Percentiles rank a stretch among this genome's conserved stretches.
Conservation (phyloP, 2,329 filamentous ascomycete species). For the Clarireedia monteithiana region DNA sequence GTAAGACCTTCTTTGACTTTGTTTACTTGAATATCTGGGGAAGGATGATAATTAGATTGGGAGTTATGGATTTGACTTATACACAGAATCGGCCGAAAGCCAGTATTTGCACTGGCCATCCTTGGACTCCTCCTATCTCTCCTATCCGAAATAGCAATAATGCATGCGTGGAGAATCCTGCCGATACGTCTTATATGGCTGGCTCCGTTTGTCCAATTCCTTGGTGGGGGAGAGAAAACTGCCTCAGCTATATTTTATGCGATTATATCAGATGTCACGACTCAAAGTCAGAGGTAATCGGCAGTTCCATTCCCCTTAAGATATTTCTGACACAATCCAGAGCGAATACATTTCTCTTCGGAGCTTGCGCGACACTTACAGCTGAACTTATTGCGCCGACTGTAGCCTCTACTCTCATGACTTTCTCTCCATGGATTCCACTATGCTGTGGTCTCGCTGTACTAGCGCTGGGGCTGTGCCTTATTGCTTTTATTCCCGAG, state of each 20-base stretch:
- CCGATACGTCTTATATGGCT: slow-evolving; percentile 31
- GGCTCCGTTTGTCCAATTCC: slow-evolving; percentile 25
- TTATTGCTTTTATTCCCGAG: slow-evolving; percentile 27
- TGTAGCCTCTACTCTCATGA: slow-evolving; percentile 32
- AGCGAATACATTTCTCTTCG: slow-evolving; percentile 31
- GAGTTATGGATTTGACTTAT: slow-evolving; percentile 8
- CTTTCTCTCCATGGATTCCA: slow-evolving; percentile 23
- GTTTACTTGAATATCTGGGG: background rate
- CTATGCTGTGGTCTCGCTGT: slow-evolving; percentile 14
- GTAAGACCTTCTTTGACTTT: slow-evolving; percentile 16
- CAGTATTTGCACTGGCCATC: slow-evolving; percentile 29
- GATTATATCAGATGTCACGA: slow-evolving; percentile 32
- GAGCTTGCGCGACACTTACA: slow-evolving; percentile 25
- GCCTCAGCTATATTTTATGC: slow-evolving; percentile 28
- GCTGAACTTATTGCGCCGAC: slow-evolving; percentile 33
- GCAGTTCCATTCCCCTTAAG: no score
- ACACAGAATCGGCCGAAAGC: slow-evolving; percentile 30
- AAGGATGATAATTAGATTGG: background rate
- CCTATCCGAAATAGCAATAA: slow-evolving; percentile 28
- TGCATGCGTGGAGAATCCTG: slow-evolving; percentile 29
- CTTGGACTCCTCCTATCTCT: slow-evolving; percentile 26
- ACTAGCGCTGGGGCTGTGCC: slow-evolving; percentile 13
- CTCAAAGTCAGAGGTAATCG: slow-evolving; percentile 31
- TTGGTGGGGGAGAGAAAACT: slow-evolving; percentile 33
- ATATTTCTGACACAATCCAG: slow-evolving; percentile 20